A percentile compares a stretch with the other conserved stretches of the same genome.
These are phyloP conservation scores for Phytophthora fragariae DNA, from an alignment of 352 stramenopile species.

Conservation along the genomic window DNA sequence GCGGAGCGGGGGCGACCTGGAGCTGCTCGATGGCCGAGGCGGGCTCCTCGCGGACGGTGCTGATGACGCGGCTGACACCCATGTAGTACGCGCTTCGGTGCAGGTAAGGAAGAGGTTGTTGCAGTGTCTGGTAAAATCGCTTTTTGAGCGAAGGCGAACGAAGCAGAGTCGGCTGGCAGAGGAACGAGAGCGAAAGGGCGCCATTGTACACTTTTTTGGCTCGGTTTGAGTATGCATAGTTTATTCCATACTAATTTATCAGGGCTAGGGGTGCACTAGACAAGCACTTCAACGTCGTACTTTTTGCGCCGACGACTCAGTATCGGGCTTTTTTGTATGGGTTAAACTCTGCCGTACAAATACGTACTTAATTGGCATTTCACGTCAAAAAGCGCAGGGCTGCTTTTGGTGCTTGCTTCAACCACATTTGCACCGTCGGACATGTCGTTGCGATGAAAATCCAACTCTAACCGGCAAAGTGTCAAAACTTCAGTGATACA, in stretches of 20 bases:
- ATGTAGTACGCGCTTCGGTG: slow-evolving; percentile 15
- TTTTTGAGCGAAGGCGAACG: slow-evolving; percentile 26
- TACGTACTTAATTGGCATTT: neutral
- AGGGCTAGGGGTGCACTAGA: neutral
- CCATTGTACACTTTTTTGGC: neutral
- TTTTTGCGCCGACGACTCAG: neutral
- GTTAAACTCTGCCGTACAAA: neutral
- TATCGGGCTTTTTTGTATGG: neutral
- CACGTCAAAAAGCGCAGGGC: neutral
- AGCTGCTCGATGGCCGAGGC: slow-evolving; percentile 26
- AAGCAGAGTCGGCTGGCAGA: slow-evolving; percentile 30
- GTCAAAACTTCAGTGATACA: neutral
- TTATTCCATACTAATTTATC: neutral
- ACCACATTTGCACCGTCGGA: neutral
- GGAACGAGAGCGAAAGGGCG: slow-evolving; percentile 24
- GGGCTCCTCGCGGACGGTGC: slow-evolving; percentile 27
- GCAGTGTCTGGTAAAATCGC: slow-evolving; percentile 28
- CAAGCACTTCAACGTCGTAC: slow-evolving; percentile 2
- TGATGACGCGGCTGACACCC: slow-evolving; percentile 44
- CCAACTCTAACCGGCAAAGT: too few species aligned
- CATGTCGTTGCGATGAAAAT: slow-evolving; percentile 1
- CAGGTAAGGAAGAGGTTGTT: slow-evolving; percentile 5
- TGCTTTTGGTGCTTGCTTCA: neutral
- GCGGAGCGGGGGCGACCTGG: slow-evolving; percentile 8
- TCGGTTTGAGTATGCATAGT: neutral